Conservation (phyloP, 345 rosid genomes). For the Sisymbrium altissimum region DNA sequence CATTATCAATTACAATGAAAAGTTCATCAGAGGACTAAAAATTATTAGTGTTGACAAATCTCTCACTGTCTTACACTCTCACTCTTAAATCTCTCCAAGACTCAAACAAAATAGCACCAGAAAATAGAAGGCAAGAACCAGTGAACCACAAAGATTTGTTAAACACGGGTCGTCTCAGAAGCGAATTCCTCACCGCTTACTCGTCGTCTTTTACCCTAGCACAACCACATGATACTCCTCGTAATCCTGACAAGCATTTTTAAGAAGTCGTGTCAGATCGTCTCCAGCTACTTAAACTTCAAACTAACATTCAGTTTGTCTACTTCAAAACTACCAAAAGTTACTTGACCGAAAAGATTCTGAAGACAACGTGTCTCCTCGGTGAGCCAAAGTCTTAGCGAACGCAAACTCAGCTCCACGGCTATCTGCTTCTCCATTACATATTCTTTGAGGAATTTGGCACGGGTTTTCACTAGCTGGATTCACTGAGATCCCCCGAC, state of each 20-base stretch:
- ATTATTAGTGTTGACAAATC: no score
- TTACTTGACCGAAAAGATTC: constrained; percentile 23
- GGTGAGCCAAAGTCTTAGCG: constrained; percentile 6
- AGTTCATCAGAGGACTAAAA: no score
- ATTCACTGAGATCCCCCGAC: constrained; percentile 28
- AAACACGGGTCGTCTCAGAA: not conserved
- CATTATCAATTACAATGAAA: no score
- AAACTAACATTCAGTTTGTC: constrained; percentile 20
- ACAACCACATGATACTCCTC: no score
- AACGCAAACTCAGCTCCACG: not conserved
- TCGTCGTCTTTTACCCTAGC: constrained; percentile 25
- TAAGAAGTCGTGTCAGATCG: constrained; percentile 12
- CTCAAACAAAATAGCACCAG: constrained; percentile 14
- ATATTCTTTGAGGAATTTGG: constrained; percentile 20
- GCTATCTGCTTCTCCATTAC: constrained; percentile 26
- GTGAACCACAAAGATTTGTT: not conserved
- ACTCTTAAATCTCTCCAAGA: not conserved
- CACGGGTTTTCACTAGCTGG: constrained; percentile 12
- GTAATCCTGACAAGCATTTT: constrained; percentile 22
- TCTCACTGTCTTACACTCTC: no score
- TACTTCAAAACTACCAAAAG: constrained; percentile 25
- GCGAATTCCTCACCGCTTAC: constrained; percentile 31
- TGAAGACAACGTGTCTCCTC: constrained; percentile 13
- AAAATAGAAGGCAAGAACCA: constrained; percentile 6
- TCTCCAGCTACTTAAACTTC: constrained; percentile 3